Percentiles rank a stretch among this genome's conserved stretches.
Conservation (phyloP, 1,284 basidiomycete genomes). For the Rugosomyces carneus region DNA sequence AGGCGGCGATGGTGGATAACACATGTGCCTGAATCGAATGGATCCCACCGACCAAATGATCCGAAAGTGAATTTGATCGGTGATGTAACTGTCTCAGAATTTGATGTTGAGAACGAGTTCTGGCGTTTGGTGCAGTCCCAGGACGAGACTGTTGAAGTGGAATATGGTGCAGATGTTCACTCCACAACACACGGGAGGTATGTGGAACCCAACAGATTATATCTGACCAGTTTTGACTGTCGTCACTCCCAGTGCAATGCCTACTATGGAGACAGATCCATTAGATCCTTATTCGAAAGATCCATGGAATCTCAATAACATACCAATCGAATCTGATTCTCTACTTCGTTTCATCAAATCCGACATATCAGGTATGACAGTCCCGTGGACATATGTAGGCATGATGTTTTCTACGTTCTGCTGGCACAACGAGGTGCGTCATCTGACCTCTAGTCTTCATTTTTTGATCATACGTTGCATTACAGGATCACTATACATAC, state of each 20-base stretch:
- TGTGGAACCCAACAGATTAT: background rate
- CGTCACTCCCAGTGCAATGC: conserved; percentile 76
- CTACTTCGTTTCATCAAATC: conserved; percentile 93
- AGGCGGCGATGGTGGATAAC: conserved; percentile 82
- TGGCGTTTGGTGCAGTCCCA: conserved; percentile 93
- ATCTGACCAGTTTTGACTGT: background rate
- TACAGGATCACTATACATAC: conserved; percentile 94
- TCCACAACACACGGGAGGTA: conserved; percentile 96
- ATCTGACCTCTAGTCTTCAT: background rate
- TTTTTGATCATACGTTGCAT: conserved; percentile 12
- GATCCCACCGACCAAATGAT: conserved; percentile 32
- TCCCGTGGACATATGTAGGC: conserved; percentile 99
- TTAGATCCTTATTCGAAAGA: conserved; percentile 83
- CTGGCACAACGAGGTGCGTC: conserved; percentile 94
- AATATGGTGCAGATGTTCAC: conserved; percentile 98
- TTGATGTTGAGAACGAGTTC: conserved; percentile 93
- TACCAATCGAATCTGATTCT: conserved; percentile 86
- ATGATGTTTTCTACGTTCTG: conserved; percentile 99
- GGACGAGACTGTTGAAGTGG: conserved; percentile 92
- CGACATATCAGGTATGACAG: conserved; percentile 99
- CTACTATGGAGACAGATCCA: conserved; percentile 90
- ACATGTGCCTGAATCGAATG: conserved; percentile 51
- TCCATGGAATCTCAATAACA: conserved; percentile 98
- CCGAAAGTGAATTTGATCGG: conserved; percentile 56
- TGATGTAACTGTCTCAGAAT: conserved; percentile 70